These are phyloP conservation scores for Vishniacozyma victoriae DNA, from an alignment of 768 basidiomycete species.

Conservation along the genomic window DNA sequence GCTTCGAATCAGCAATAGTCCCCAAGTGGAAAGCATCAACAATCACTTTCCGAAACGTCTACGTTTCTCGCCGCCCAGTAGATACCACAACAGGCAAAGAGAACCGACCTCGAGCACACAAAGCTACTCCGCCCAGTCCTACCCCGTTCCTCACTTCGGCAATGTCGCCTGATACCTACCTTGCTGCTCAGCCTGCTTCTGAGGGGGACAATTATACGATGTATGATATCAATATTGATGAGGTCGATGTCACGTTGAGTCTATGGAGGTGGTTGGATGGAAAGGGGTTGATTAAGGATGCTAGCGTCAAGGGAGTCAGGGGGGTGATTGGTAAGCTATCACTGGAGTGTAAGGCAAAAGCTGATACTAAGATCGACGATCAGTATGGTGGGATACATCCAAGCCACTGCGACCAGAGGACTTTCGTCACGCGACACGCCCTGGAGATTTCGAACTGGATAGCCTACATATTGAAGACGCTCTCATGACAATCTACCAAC, in stretches of 20 bases:
- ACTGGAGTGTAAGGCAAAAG: background rate
- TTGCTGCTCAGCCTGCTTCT: constrained; percentile 17
- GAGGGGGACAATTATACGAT: constrained; percentile 65
- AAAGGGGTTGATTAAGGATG: constrained; percentile 84
- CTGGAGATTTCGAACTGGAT: constrained; percentile 88
- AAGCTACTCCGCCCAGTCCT: constrained; percentile 28
- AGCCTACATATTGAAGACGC: constrained; percentile 86
- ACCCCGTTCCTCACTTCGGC: constrained; percentile 33
- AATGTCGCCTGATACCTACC: constrained; percentile 30
- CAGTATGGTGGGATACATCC: constrained; percentile 76
- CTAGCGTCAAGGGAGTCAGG: constrained; percentile 86
- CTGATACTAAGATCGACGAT: constrained; percentile 66
- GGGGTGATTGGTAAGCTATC: constrained; percentile 70
- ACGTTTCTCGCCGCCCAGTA: constrained; percentile 73
- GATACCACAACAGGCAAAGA: constrained; percentile 39
- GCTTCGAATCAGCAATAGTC: constrained; percentile 92
- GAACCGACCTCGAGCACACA: constrained; percentile 14
- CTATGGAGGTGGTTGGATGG: constrained; percentile 90
- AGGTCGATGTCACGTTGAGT: constrained; percentile 89
- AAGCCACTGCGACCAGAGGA: constrained; percentile 71
- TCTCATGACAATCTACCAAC: constrained; percentile 89
- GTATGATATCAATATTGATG: constrained; percentile 89
- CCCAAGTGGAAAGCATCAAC: constrained; percentile 95
- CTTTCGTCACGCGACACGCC: constrained; percentile 66
- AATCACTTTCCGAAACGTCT: constrained; percentile 95